Evolutionary conservation across 2,329 filamentous ascomycete species (phyloP), one percentile per base, ranked within the genome.

Genomic region (Xylaria sp.): DNA sequence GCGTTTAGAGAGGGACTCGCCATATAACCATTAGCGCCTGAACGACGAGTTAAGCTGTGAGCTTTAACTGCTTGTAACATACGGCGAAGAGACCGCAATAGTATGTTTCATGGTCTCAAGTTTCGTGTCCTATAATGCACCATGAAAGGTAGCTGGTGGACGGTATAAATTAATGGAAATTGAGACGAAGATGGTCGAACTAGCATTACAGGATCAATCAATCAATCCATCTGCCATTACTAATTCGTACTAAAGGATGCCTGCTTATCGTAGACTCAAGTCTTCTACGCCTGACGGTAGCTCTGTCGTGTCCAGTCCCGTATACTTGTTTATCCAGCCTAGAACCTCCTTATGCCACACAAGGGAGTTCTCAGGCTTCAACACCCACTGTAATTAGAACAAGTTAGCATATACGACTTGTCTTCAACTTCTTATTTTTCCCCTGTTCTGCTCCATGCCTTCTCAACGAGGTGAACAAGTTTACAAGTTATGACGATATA

Each of bases 261-360:
- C 63, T n/a, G n/a, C n/a, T 46, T 43, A 71, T 51, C 54, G 56
- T 7, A 73, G 35, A 40, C 57, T 66, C 31, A 71, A 52, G 14
- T 70, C 63, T 37, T 67, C 66, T 17, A 67, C 57, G 17, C 58
- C 66, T 11, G 61, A 70, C 3, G 67, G 64, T 17, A 74, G 23
- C 1, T 65, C 69, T 15, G 67, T 68, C 37, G 70, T 72, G 21
- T 75, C 72, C 17, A 86, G 72, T 0, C 83, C 83, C 23, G 82
- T 82, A 68, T 86, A 87, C 72, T 87, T 84, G 70, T 89, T 89
- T 66, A 89, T 88, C 87, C 91, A 97, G 59, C 87, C 87, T 31
- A 97, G 74, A 15, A 98, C 93, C 61, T 92, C 91, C 59, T 85
- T 85, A 72, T 98, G 93, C 95, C 95, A 98, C 19, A 96, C 84